These are phyloP conservation scores for Suillus decipiens DNA, from an alignment of 768 basidiomycete species.

Conservation along the genomic window DNA sequence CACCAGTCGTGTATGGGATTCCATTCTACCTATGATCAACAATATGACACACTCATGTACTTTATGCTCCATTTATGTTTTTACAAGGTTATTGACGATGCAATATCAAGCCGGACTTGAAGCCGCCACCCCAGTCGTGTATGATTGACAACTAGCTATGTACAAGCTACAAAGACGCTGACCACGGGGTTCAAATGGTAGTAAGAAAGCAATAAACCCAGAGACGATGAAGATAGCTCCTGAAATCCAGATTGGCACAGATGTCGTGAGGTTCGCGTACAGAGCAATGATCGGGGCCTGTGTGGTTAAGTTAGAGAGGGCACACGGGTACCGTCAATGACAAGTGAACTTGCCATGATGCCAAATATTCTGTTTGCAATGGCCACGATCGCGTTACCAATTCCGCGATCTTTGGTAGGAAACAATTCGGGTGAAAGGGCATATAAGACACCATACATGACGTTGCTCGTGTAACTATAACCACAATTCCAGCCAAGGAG, in stretches of 20 bases:
- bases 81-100: background rate
- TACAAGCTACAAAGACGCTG: slow-evolving; percentile 45
- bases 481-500: slow-evolving; percentile 62
- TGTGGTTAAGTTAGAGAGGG: background rate
- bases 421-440: slow-evolving; percentile 51
- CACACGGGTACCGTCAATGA: slow-evolving; percentile 9
- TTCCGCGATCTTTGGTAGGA: slow-evolving; percentile 55
- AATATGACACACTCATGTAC: background rate
- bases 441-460: slow-evolving; percentile 55
- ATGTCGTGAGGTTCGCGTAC: slow-evolving; percentile 47
- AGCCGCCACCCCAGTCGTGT: no score
- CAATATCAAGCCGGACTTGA: background rate
- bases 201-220: slow-evolving; percentile 47
- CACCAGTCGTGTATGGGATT: slow-evolving; percentile 93
- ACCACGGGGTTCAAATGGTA: slow-evolving; percentile 61
- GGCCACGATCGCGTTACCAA: slow-evolving; percentile 55
- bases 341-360: slow-evolving; percentile 46
- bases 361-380: slow-evolving; percentile 59
- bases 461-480: slow-evolving; percentile 56
- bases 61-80: background rate
- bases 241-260: slow-evolving; percentile 56
- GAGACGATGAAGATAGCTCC: slow-evolving; percentile 54
- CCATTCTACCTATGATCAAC: slow-evolving; percentile 73
- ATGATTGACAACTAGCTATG: no score
- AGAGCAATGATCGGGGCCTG: slow-evolving; percentile 53